A percentile compares a stretch with the other conserved stretches of the same genome.
Conservation (phyloP, 768 basidiomycete genomes). For the Macrocybe gigantea region DNA sequence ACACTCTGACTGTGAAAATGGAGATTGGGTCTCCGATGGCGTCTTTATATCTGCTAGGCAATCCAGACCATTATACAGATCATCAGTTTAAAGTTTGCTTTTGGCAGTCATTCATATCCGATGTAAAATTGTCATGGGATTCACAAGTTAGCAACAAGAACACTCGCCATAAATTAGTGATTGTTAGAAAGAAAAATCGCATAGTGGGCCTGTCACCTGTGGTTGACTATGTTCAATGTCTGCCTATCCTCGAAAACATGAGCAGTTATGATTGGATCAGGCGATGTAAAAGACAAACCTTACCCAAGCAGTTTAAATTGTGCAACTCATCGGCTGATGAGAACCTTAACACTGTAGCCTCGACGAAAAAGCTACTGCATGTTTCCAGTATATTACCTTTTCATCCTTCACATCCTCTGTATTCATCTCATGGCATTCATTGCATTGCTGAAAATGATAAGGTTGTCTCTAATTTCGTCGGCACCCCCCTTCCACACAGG, state of each 20-base stretch:
- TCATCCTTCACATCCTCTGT: not conserved
- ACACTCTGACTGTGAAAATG: slow-evolving; percentile 25
- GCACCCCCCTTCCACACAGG: not conserved
- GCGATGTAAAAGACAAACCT: slow-evolving; percentile 8
- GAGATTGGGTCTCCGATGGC: slow-evolving; percentile 34
- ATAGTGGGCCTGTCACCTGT: slow-evolving; percentile 18
- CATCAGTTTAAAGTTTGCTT: slow-evolving; percentile 25
- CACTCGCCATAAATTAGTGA: slow-evolving; percentile 13
- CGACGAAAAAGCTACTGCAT: not conserved
- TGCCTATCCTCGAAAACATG: slow-evolving; percentile 10
- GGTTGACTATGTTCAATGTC: slow-evolving; percentile 26
- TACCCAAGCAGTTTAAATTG: not conserved
- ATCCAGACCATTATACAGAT: slow-evolving; percentile 33
- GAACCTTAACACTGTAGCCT: not conserved
- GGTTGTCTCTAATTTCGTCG: slow-evolving; percentile 1
- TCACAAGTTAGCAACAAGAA: slow-evolving; percentile 2
- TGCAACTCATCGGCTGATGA: not conserved
- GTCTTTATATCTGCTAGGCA: slow-evolving; percentile 24
- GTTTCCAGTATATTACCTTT: not conserved
- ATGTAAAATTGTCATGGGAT: slow-evolving; percentile 13
- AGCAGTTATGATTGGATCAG: slow-evolving; percentile 22
- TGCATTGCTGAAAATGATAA: not conserved
- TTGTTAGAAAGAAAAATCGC: slow-evolving; percentile 10
- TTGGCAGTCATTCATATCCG: slow-evolving; percentile 25
- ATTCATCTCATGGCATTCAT: not conserved